Percentiles rank a stretch among this genome's conserved stretches.
phyloP scores from a whole-genome alignment of 1,284 basidiomycete genomes.

The Moesziomyces aphidis region DNA sequence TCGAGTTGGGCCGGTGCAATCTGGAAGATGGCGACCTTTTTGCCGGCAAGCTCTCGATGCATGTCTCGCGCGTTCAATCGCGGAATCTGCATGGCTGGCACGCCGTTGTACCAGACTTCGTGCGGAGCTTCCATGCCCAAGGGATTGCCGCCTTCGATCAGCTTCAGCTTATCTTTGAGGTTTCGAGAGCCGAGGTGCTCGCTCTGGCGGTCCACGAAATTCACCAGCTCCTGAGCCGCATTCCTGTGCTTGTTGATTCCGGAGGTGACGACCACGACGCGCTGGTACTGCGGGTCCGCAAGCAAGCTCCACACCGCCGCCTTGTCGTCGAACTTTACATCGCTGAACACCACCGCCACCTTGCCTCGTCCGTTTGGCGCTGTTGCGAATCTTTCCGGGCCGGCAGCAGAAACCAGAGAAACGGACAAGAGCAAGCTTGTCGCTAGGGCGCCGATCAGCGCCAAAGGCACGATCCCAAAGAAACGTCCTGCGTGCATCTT shows the following conservation, averaged over 20 bases:
- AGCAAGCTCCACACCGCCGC: constrained; percentile 36
- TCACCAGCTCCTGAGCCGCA: constrained; percentile 20
- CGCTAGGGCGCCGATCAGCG: too few relatives aligned
- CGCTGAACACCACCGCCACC: constrained; percentile 31
- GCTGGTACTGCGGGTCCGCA: constrained; percentile 13
- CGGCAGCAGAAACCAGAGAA: too few relatives aligned
- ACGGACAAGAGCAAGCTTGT: too few relatives aligned
- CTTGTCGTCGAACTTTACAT: constrained; percentile 49
- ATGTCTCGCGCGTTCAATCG: neutral
- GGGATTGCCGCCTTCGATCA: constrained; percentile 11
- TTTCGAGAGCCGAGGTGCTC: neutral
- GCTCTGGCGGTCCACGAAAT: constrained; percentile 17
- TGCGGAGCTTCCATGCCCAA: constrained; percentile 1
- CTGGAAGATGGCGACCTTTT: constrained; percentile 26
- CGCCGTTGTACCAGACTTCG: constrained; percentile 21
- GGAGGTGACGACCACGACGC: constrained; percentile 27
- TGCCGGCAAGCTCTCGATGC: constrained; percentile 3
- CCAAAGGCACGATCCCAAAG: too few relatives aligned
- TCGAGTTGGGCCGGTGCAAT: constrained; percentile 16
- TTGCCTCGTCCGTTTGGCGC: neutral
- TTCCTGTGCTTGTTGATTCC: constrained; percentile 21
- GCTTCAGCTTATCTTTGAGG: constrained; percentile 4
- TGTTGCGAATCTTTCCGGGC: too few relatives aligned
- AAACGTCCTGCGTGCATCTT: too few relatives aligned
- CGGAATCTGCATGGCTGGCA: neutral